Conservation (phyloP, 306 rosid species). For the Clitoria ternatea region DNA sequence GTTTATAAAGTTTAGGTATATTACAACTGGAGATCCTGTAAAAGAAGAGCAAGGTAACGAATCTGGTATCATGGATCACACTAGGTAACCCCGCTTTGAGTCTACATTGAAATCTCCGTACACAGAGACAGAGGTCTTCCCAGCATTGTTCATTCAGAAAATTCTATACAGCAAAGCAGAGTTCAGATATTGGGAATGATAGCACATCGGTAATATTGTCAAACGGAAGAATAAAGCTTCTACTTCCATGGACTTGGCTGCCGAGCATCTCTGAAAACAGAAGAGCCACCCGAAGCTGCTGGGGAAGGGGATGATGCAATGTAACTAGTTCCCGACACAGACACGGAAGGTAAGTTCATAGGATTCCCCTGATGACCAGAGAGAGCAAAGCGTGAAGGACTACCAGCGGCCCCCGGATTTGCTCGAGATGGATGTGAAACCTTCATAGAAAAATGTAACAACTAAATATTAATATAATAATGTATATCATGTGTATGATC, state of each 20-base stretch:
- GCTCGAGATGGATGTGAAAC: conserved; percentile 69
- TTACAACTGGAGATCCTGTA: neutral
- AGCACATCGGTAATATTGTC: neutral
- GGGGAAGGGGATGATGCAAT: conserved; percentile 91
- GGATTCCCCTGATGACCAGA: conserved; percentile 61
- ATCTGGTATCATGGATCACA: too few relatives aligned
- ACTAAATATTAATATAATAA: neutral
- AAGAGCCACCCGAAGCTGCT: conserved; percentile 87
- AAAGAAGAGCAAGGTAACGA: neutral
- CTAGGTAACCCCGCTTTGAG: neutral
- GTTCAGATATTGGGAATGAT: neutral
- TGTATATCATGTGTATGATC: neutral
- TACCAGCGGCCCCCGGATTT: conserved; percentile 44
- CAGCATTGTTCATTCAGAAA: neutral
- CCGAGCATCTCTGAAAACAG: conserved; percentile 74
- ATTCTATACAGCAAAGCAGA: neutral
- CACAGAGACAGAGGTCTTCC: neutral
- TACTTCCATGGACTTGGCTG: conserved; percentile 96
- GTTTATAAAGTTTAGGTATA: neutral
- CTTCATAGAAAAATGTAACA: conserved; percentile 42
- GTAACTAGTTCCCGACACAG: conserved; percentile 74
- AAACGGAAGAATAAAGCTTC: conserved; percentile 18
- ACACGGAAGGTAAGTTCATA: conserved; percentile 52
- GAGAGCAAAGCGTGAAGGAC: conserved; percentile 79
- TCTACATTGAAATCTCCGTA: neutral